These are phyloP conservation scores for Bipolaris cookei DNA, from an alignment of 2,329 filamentous ascomycete genomes.

Conservation along the genomic window DNA sequence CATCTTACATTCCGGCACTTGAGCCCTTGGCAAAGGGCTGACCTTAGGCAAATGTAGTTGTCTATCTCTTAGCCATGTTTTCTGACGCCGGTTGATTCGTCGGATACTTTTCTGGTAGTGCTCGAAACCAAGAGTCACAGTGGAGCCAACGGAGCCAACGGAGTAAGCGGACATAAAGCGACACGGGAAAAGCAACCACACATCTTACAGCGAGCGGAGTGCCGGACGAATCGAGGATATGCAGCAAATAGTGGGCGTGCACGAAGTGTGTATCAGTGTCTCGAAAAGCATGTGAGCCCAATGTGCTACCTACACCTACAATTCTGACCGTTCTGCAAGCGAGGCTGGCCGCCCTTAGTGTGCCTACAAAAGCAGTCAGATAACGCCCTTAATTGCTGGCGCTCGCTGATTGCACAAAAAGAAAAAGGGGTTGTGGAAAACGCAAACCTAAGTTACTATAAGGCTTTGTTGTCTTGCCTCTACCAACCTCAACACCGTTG, in stretches of 20 bases:
- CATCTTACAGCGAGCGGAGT: neutral
- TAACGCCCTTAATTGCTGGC: neutral
- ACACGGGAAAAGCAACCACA: constrained; percentile 4
- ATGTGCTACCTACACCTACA: too few species aligned
- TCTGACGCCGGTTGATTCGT: neutral
- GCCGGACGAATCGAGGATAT: constrained; percentile 2
- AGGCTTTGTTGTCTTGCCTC: neutral
- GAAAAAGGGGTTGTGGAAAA: neutral
- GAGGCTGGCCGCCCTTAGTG: neutral
- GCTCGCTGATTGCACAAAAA: neutral
- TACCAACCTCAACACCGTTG: neutral
- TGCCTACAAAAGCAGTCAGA: neutral
- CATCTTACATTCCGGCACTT: constrained; percentile 1
- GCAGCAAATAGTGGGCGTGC: neutral
- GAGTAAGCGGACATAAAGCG: constrained; percentile 13
- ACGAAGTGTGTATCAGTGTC: neutral
- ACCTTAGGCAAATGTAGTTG: neutral
- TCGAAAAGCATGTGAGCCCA: neutral
- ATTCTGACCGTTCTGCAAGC: neutral
- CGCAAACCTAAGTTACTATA: neutral
- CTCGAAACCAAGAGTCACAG: neutral
- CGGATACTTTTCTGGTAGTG: neutral
- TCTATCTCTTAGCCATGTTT: neutral
- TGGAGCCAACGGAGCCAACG: constrained; percentile 1
- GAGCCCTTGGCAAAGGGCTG: neutral